A percentile compares a stretch with the other conserved stretches of the same genome.
Evolutionary conservation across 306 rosid genomes (phyloP).

Genomic region (Gynostemma pentaphyllum): DNA sequence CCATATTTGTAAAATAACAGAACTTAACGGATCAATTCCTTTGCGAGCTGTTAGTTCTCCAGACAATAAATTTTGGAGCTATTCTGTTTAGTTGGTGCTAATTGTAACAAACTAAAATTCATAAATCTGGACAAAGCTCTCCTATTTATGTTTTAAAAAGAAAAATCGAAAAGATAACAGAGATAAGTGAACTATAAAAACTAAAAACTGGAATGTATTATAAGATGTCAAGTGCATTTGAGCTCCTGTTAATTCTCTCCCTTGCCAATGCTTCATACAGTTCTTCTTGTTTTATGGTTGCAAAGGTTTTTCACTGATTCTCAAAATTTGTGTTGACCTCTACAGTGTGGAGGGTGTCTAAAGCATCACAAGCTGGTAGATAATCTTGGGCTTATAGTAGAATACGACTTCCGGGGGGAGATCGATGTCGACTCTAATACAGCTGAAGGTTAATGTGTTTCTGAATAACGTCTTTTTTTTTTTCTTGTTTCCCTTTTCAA

Average conservation of each 20-base stretch:
- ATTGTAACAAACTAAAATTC: background rate
- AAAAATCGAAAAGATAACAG: too few species aligned
- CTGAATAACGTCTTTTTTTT: background rate
- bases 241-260: background rate
- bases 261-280: background rate
- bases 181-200: background rate
- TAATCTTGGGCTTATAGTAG: slow-evolving; percentile 64
- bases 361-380: slow-evolving; percentile 71
- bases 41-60: too few species aligned
- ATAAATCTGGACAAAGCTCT: background rate
- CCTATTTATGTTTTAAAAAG: background rate
- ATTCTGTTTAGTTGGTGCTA: too few species aligned
- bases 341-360: slow-evolving; percentile 77
- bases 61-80: too few species aligned
- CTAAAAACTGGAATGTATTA: background rate
- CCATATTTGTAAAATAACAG: too few species aligned
- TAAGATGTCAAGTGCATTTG: background rate
- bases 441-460: slow-evolving; percentile 34
- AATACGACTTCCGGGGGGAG: slow-evolving; percentile 58
- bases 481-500: background rate
- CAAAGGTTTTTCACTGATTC: background rate
- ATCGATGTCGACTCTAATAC: slow-evolving; percentile 20
- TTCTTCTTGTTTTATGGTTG: background rate
- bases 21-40: too few species aligned
- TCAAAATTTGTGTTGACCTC: slow-evolving; percentile 3